phyloP scores from a whole-genome alignment of 225 moss, liverwort and hornwort species.

The Climacium dendroides region DNA sequence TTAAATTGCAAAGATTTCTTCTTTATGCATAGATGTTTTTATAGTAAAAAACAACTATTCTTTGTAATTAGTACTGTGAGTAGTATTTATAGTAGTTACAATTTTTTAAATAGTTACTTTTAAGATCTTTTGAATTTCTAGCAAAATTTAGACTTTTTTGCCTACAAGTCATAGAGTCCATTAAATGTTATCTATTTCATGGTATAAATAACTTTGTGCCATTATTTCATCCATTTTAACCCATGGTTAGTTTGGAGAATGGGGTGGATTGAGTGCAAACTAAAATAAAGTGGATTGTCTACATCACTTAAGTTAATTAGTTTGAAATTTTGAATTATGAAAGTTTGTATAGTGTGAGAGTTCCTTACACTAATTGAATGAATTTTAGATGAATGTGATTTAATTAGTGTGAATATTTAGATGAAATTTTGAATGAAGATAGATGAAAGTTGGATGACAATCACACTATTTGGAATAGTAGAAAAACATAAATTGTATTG shows the following conservation, averaged over 20 bases:
- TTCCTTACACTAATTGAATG: neutral
- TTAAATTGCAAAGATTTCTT: neutral
- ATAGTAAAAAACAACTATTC: neutral
- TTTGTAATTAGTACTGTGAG: neutral
- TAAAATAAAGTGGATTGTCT: neutral
- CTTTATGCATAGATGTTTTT: neutral
- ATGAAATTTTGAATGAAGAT: neutral
- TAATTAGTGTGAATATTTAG: neutral
- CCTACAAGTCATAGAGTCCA: no score
- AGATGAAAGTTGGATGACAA: neutral
- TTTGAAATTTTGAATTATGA: neutral
- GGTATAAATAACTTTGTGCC: neutral
- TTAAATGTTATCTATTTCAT: neutral
- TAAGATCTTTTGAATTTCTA: no score
- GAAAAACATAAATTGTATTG: neutral
- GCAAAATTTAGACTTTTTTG: no score
- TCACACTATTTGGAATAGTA: neutral
- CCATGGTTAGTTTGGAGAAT: neutral
- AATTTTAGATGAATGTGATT: neutral
- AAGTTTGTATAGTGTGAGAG: neutral
- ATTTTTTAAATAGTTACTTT: no score
- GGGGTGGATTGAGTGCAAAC: rapidly evolving
- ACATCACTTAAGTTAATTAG: neutral
- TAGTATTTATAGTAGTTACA: no score
- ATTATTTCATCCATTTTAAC: neutral